Percentiles rank a stretch among this genome's conserved stretches.
These are phyloP conservation scores for Populus alba DNA, from an alignment of 345 rosid genomes.

Conservation along the genomic window DNA sequence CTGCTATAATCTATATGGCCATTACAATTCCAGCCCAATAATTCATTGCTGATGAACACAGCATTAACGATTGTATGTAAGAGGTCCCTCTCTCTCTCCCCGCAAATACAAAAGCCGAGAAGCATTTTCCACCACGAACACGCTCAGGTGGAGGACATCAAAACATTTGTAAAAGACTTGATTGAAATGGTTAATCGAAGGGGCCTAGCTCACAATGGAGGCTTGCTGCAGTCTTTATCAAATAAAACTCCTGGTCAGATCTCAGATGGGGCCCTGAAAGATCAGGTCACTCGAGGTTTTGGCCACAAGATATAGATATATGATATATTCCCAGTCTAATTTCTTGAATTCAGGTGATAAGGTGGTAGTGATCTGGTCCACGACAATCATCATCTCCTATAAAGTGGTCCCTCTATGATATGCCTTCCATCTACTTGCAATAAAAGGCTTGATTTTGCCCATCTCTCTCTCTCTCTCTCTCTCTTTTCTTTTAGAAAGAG, in stretches of 20 bases:
- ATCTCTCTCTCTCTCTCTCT: not conserved
- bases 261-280: not conserved
- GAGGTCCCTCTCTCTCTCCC: not conserved
- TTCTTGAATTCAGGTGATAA: not conserved
- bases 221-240: not conserved
- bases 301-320: not conserved
- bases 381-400: not conserved
- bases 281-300: not conserved
- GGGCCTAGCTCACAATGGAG: not conserved
- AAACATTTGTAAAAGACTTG: not conserved
- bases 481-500: not conserved
- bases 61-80: not conserved
- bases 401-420: not conserved
- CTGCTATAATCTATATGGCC: not conserved
- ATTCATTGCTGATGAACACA: not conserved
- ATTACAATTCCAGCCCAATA: not conserved
- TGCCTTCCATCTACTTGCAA: not conserved
- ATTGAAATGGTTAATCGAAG: not conserved
- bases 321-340: not conserved
- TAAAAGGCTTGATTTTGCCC: not conserved
- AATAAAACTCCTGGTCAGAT: not conserved
- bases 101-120: not conserved
- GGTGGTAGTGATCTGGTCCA: not conserved
- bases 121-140: too few species aligned
- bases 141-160: not conserved